phyloP scores from a whole-genome alignment of 371 early-diverging fungal genomes.

The Haplosporangium sp. region DNA sequence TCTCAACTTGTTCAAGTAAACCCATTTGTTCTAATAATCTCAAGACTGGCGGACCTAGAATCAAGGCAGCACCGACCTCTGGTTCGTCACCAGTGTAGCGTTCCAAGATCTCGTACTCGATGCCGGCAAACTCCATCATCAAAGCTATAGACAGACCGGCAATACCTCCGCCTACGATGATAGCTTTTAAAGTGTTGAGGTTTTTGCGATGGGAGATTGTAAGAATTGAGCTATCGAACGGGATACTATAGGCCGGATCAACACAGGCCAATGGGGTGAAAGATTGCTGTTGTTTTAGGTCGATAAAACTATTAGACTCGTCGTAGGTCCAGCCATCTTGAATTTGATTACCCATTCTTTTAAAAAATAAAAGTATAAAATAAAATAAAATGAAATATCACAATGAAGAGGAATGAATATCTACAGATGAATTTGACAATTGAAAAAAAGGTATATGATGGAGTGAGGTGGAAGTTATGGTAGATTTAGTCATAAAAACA shows the following conservation, averaged over 20 bases:
- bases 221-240: conserved; percentile 54
- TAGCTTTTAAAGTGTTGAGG: conserved; percentile 33
- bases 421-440: neutral
- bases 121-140: conserved; percentile 48
- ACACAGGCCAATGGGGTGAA: conserved; percentile 31
- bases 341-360: neutral
- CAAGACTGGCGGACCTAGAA: conserved; percentile 39
- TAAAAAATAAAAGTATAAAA: neutral
- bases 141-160: conserved; percentile 35
- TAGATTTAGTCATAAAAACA: too few species aligned
- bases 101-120: conserved; percentile 48
- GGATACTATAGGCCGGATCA: conserved; percentile 33
- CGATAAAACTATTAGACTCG: neutral
- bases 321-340: neutral
- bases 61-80: conserved; percentile 3
- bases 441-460: neutral
- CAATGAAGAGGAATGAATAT: neutral
- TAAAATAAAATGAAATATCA: too few species aligned
- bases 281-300: conserved; percentile 35
- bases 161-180: conserved; percentile 49
- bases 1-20: conserved; percentile 22
- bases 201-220: conserved; percentile 43
- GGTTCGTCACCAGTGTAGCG: conserved; percentile 26
- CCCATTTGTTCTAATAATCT: conserved; percentile 50
- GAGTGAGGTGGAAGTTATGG: too few species aligned